Percentiles rank a stretch among this genome's conserved stretches.
phyloP scores from a whole-genome alignment of 192 early-diverging fungal genomes.

The Chytriomyces sp. region DNA sequence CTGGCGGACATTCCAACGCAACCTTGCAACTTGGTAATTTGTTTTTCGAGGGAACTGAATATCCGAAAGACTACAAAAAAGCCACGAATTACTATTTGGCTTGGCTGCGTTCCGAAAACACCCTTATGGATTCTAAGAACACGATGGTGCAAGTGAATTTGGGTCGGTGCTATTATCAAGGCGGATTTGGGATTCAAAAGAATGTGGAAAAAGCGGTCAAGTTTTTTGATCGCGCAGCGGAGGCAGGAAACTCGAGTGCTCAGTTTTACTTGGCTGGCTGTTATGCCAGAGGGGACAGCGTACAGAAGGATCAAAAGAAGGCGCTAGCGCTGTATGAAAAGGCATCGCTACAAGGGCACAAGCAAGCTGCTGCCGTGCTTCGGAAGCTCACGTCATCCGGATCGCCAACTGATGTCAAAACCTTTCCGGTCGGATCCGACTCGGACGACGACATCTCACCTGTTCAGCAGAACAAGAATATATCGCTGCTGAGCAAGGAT shows the following conservation, averaged over 20 bases:
- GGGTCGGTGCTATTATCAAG: not conserved
- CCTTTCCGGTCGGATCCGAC: not conserved
- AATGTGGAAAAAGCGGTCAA: not conserved
- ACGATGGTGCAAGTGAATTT: not conserved
- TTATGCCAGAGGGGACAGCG: not conserved
- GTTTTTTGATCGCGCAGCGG: not conserved
- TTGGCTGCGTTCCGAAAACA: too few species aligned
- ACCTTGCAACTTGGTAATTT: not conserved
- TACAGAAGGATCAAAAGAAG: not conserved
- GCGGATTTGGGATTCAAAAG: not conserved
- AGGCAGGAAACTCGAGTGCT: not conserved
- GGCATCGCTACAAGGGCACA: not conserved
- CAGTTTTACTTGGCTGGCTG: not conserved
- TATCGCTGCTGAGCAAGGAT: not conserved
- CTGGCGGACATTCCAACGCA: not conserved
- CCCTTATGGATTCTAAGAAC: not conserved
- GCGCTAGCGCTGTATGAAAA: slow-evolving; percentile 9
- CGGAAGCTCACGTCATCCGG: not conserved
- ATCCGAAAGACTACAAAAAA: not conserved
- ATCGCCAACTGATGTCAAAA: not conserved
- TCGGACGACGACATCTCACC: not conserved
- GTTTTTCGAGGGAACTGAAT: not conserved
- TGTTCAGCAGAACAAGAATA: not conserved
- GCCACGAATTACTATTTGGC: not conserved
- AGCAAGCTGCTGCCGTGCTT: not conserved